Base-by-base conservation (phyloP, 192 early-diverging fungal genomes). In the Rhizophagus sp. region DNA sequence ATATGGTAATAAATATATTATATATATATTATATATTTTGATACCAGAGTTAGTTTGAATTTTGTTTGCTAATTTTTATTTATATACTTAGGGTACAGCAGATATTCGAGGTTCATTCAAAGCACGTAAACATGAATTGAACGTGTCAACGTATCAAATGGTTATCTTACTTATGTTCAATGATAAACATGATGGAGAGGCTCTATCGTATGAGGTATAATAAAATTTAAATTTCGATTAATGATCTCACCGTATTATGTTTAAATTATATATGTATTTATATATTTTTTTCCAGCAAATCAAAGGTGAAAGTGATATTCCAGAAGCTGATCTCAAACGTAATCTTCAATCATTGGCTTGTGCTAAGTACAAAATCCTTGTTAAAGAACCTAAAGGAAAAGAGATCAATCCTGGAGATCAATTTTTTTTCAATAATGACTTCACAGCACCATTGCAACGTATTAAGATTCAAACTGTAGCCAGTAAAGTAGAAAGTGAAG, bases 301-400 rank as follows among this genome's bases (percentile, higher is more conserved):
- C 68, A 86, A 90, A 30, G 83, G 88, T 10, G 82, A 89, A 49
- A 96, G 94, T 4, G 89, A 85, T 64, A 93, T 99, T 24, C 92
- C 94, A 0, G 88, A 88, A 1, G 83, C 86, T n/a, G 89, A 96
- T 25, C 85, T 99, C 27, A 90, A 92, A 33, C 92, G 96, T 8
- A 95, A 95, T 30, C 85, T 99, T 13, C 97, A 97, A 79, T 94
- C 94, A 22, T 85, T 99, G 50, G 94, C 96, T 0, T 93, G 96
- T 65, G 98, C 92, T 44, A 99, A 98, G 84, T 95, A 94, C 85
- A 92, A 90, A 75, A 87, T 99, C 5, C 84, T 99, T 33, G 82
- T 90, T 30, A 99, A 98, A 84, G 83, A 88, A 11, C 90, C 91
- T 6, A 96, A 93, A 80, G 90, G 91, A 9, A 90, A 91, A 64